phyloP scores from a whole-genome alignment of 2,329 filamentous ascomycete genomes.

The Arthrocladium fulminans region DNA sequence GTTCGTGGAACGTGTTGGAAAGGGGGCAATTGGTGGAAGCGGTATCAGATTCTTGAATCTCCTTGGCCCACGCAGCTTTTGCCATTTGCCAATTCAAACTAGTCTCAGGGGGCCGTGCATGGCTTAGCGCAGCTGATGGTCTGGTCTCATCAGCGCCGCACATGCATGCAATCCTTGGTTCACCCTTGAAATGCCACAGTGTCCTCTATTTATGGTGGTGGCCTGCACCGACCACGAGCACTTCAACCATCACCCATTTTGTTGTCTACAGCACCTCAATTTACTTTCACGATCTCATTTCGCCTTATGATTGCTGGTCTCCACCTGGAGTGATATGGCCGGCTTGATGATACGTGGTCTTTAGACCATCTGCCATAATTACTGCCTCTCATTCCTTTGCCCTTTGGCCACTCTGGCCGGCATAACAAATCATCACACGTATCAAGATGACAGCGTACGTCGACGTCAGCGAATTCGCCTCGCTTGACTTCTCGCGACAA shows the following conservation, averaged over 20 bases:
- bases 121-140: neutral
- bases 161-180: neutral
- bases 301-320: constrained; percentile 3
- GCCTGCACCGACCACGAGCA: constrained; percentile 1
- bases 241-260: constrained; percentile 2
- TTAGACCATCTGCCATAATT: constrained; percentile 10
- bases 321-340: constrained; percentile 16
- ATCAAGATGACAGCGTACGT: constrained; percentile 14
- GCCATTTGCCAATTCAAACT: neutral
- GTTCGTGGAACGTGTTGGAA: neutral
- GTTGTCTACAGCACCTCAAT: neutral
- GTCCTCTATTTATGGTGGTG: neutral
- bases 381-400: constrained; percentile 8
- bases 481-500: constrained; percentile 12
- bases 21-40: neutral
- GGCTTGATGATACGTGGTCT: constrained; percentile 21
- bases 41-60: neutral
- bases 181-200: neutral
- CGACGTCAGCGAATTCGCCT: constrained; percentile 15
- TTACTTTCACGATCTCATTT: constrained; percentile 1
- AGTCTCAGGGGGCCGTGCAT: neutral
- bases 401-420: constrained; percentile 10
- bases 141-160: neutral
- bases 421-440: constrained; percentile 7
- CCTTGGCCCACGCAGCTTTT: neutral